Evolutionary conservation across 2,329 filamentous ascomycete genomes (phyloP).

Genomic region (Phyllosticta capitalensis): DNA sequence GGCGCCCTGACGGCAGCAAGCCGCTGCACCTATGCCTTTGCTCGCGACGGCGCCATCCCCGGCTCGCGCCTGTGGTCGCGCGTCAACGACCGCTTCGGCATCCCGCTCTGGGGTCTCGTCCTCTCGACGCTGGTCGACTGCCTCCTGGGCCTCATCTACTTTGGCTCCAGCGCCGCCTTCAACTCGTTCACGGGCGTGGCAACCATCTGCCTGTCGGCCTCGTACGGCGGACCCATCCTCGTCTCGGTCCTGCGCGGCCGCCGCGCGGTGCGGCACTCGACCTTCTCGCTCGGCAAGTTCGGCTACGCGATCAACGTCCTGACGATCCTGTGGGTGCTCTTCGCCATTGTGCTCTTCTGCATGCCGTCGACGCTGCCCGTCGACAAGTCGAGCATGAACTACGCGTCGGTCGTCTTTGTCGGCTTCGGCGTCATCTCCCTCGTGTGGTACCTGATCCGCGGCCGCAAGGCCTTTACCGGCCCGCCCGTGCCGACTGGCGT

Average conservation of each 20-base stretch:
- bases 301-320: slow-evolving; percentile 59
- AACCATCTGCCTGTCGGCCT: slow-evolving; percentile 67
- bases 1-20: slow-evolving; percentile 66
- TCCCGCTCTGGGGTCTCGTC: slow-evolving; percentile 60
- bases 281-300: slow-evolving; percentile 59
- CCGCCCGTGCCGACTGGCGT: slow-evolving; percentile 29
- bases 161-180: slow-evolving; percentile 67
- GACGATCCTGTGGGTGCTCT: slow-evolving; percentile 60
- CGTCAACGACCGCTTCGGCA: slow-evolving; percentile 56
- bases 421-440: slow-evolving; percentile 29
- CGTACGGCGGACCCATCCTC: slow-evolving; percentile 66
- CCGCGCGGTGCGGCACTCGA: slow-evolving; percentile 54
- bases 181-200: slow-evolving; percentile 72
- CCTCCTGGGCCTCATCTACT: slow-evolving; percentile 68
- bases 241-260: slow-evolving; percentile 59
- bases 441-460: slow-evolving; percentile 28
- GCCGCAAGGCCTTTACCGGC: slow-evolving; percentile 28
- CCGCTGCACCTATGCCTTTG: slow-evolving; percentile 67
- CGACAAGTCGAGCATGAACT: slow-evolving; percentile 34
- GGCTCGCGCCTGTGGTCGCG: slow-evolving; percentile 56
- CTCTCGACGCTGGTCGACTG: slow-evolving; percentile 61
- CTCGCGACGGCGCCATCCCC: slow-evolving; percentile 64
- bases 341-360: slow-evolving; percentile 65
- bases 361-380: slow-evolving; percentile 49
- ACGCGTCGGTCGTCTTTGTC: slow-evolving; percentile 32